Percentiles rank a stretch among this genome's conserved stretches.
Evolutionary conservation across 192 early-diverging fungal species (phyloP).

Genomic region (Backusella liffmaniae): DNA sequence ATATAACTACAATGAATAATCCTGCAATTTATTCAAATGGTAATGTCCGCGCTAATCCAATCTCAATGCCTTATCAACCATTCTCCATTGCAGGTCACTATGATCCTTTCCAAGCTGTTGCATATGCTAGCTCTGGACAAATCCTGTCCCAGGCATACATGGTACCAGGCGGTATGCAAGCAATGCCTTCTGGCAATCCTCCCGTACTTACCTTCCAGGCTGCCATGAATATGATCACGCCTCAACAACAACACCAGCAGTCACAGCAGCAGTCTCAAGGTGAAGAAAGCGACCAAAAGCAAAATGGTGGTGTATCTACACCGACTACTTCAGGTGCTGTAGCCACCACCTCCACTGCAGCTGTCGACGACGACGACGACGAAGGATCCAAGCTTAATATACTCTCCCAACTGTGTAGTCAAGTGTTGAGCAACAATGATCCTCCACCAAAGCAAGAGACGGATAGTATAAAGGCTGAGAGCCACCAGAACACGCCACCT

Average conservation of each 20-base stretch:
- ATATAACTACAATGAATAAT: constrained; percentile 1
- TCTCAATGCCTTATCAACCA: constrained; percentile 7
- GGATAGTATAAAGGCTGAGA: neutral
- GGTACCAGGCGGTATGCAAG: constrained; percentile 14
- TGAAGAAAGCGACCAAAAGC: neutral
- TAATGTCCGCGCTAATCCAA: constrained; percentile 11
- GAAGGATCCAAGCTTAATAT: constrained; percentile 34
- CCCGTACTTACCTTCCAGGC: constrained; percentile 18
- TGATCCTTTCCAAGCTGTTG: constrained; percentile 20
- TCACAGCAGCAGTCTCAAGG: constrained; percentile 29
- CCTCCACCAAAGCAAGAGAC: constrained; percentile 18
- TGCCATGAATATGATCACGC: constrained; percentile 27
- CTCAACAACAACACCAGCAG: constrained; percentile 16
- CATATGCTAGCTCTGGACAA: neutral
- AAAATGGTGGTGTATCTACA: neutral
- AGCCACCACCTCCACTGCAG: neutral
- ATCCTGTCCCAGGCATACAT: constrained; percentile 21
- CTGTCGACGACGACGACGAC: constrained; percentile 18
- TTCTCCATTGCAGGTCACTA: constrained; percentile 13
- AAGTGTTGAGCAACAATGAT: constrained; percentile 25
- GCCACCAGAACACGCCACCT: constrained; percentile 25
- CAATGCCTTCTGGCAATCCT: constrained; percentile 15
- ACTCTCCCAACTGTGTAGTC: constrained; percentile 32
- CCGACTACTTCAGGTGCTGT: neutral
- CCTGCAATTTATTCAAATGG: neutral